Evolutionary conservation across 2,329 filamentous ascomycete genomes (phyloP), one percentile per base, ranked within the genome.

Genomic region (Fusarium brachygibbosum): DNA sequence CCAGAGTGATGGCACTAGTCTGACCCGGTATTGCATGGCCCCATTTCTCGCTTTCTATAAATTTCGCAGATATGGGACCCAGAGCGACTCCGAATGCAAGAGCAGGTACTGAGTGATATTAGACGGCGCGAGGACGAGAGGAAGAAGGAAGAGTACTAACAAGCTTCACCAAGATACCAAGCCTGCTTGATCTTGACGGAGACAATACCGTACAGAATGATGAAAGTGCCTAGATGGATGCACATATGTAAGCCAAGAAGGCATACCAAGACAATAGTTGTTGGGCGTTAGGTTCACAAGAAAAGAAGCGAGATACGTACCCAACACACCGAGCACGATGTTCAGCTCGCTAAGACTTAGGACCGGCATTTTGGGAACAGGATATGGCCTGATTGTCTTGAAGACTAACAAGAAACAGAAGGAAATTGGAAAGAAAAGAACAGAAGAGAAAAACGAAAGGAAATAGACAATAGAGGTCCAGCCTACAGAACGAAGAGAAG

Each of bases 161-260:
- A 72, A 23, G 85, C 85, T 77, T 87, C 85, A 6, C 85, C 85
- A 11, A 87, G 77, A 66, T 85, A 86, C 84, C 84, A 87, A 25
- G 77, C 76, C 56, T 80, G 79, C 76, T 86, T 87, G 68, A 87
- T 81, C 73, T 85, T 83, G 51, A 85, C 81, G 1, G 85, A 86
- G 12, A 84, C 77, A 48, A 86, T 69, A 31, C 84, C 85, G 70
- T 83, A 87, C 3, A 81, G 51, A 6, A 85, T 69, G 13, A 81
- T 83, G 70, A 86, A 87, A 13, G 77, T 75, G 45, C 85, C 83
- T 82, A 21, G 8, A 48, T 29, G 19, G 5, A 28, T 28, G 25
- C 7, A 28, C 8, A 56, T 8, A 16, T 50, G 46, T 86, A 23
- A 87, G 79, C 21, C 19, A 49, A 42, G 66, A 83, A 88, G 88